phyloP scores from a whole-genome alignment of 805 yeast genomes.

The Schizosaccharomyces cryophilus region DNA sequence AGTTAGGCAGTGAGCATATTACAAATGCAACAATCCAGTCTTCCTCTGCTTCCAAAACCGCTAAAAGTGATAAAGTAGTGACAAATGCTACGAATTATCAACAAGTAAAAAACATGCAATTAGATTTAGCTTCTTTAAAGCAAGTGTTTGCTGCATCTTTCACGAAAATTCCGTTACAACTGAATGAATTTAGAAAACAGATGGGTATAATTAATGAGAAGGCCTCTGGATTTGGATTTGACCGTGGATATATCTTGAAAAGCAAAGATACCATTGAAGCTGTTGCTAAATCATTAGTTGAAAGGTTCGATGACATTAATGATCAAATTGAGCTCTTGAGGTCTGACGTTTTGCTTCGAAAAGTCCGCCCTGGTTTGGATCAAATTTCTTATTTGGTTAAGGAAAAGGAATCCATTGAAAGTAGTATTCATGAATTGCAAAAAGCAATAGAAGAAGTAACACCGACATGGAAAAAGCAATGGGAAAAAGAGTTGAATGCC shows the following conservation, averaged over 20 bases:
- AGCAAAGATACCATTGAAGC: conserved; percentile 51
- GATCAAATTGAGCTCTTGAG: conserved; percentile 74
- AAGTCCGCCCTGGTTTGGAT: conserved; percentile 54
- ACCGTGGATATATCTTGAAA: conserved; percentile 34
- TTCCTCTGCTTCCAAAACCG: no score
- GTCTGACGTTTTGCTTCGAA: conserved; percentile 76
- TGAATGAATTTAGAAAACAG: background rate
- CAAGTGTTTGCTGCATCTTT: background rate
- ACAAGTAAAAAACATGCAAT: background rate
- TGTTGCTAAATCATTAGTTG: conserved; percentile 51
- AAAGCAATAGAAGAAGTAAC: conserved; percentile 43
- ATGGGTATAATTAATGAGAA: background rate
- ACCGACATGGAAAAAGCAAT: conserved; percentile 65
- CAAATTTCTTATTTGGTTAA: conserved; percentile 42
- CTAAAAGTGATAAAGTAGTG: no score
- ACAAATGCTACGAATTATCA: background rate
- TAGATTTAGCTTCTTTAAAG: background rate
- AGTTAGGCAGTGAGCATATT: no score
- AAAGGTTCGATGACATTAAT: conserved; percentile 72
- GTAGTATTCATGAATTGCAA: conserved; percentile 28
- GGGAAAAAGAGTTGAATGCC: conserved; percentile 76
- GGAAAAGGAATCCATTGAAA: conserved; percentile 37
- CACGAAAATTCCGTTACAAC: background rate
- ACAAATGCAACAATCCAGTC: no score
- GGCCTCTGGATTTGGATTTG: background rate